Percentiles rank a stretch among this genome's conserved stretches.
Conservation (phyloP, 2,329 filamentous ascomycete genomes). For the Fusarium ramigenum region DNA sequence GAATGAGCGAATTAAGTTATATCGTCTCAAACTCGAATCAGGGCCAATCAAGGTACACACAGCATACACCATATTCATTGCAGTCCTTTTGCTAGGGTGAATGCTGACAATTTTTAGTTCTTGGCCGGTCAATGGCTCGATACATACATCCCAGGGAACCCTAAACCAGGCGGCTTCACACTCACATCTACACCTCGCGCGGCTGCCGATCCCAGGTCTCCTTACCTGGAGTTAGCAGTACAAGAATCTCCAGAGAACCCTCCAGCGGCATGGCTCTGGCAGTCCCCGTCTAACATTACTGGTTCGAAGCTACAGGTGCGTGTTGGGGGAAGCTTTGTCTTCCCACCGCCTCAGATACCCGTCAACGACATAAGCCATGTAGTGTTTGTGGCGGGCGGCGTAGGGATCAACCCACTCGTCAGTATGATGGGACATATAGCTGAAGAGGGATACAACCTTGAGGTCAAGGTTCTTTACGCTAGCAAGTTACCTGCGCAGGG, state of each 20-base stretch:
- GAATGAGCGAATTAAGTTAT: conserved; percentile 74
- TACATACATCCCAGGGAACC: conserved; percentile 74
- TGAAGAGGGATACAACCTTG: conserved; percentile 39
- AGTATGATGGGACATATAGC: conserved; percentile 75
- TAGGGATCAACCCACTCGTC: conserved; percentile 83
- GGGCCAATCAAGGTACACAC: conserved; percentile 57
- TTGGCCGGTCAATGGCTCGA: conserved; percentile 90
- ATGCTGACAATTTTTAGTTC: conserved; percentile 61
- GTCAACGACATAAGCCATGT: conserved; percentile 60
- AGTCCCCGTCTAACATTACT: conserved; percentile 62
- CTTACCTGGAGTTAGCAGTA: conserved; percentile 80
- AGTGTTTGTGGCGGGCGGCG: conserved; percentile 82
- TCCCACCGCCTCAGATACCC: conserved; percentile 66
- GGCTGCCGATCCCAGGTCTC: conserved; percentile 51
- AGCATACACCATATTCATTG: background rate
- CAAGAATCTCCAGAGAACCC: conserved; percentile 77
- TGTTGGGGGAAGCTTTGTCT: conserved; percentile 83
- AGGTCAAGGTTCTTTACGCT: conserved; percentile 72
- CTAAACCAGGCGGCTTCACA: conserved; percentile 85
- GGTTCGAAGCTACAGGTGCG: conserved; percentile 70
- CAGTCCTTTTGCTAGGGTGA: background rate
- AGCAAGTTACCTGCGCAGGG: conserved; percentile 50
- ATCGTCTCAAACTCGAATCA: conserved; percentile 68
- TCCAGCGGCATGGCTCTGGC: conserved; percentile 81
- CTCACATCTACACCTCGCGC: conserved; percentile 79